Base-by-base conservation (phyloP, 257 asterid genomes). In the Fraxinus anomala region DNA sequence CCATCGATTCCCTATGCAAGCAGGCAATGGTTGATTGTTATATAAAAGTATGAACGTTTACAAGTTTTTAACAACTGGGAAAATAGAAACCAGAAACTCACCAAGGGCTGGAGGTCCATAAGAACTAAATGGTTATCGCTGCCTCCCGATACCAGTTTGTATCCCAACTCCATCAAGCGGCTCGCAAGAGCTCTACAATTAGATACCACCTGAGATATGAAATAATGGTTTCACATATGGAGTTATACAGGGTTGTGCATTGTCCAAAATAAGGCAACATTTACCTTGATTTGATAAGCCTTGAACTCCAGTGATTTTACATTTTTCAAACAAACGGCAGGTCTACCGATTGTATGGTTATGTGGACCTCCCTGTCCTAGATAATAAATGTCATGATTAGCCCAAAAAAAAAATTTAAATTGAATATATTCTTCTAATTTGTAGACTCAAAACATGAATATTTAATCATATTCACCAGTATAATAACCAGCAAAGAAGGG, bases 101-200 rank as follows among this genome's bases (percentile, higher is more conserved):
- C 99, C 16, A 93, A 63, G 77, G 97, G 98, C 74, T 95, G 92
- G 76, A 96, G 97, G 82, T 93, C 99, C 74, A 96, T 96, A 72
- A 96, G 99, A 83, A 96, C 97, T 86, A 96, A 85, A 87, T 96
- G 99, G 85, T 96, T 96, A 78, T 96, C 98, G 80, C 94, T 96
- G 61, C 99, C 99, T 54, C 98, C 99, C 6, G 98, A 93, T 30
- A 96, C 99, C 73, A 96, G 85, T 73, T 84, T 87, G 88, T 89
- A 93, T 69, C 98, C 99, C 88, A 96, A 84, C 86, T 91, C 96
- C 73, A 73, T 34, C 40, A 93, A 80, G 70, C 95, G 89, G 54
- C 83, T 75, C 30, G 98, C 99, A 68, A 96, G 94, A 80, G 99
- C 96, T 87, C 94, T 86, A 82, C 96, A 91, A 78, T 96, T 96